Conservation (phyloP, 352 stramenopile species). For the Pythium angustatum region DNA sequence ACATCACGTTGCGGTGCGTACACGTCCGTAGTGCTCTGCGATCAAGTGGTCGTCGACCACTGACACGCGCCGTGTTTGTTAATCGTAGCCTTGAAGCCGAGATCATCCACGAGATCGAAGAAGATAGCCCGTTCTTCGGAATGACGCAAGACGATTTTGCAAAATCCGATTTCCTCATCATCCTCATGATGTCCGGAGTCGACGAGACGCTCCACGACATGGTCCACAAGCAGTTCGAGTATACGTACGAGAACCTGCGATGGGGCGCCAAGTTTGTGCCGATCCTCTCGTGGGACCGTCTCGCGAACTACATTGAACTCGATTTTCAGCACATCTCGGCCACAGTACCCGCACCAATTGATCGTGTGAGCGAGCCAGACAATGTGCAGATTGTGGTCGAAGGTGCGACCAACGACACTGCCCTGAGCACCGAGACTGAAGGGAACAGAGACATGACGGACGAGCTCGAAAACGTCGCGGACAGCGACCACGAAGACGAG, state of each 20-base stretch:
- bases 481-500: background rate
- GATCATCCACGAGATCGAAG: constrained; percentile 48
- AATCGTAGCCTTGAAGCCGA: constrained; percentile 48
- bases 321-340: constrained; percentile 51
- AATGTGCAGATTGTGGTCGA: background rate
- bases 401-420: background rate
- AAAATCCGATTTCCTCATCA: constrained; percentile 49
- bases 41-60: background rate
- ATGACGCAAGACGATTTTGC: constrained; percentile 35
- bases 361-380: background rate
- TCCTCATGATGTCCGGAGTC: constrained; percentile 57
- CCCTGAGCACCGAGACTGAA: constrained; percentile 14
- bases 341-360: constrained; percentile 23
- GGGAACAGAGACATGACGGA: constrained; percentile 13
- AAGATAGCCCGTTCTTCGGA: constrained; percentile 46
- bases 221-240: constrained; percentile 56
- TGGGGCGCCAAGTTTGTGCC: constrained; percentile 47
- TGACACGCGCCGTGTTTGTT: too few species aligned
- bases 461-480: constrained; percentile 11
- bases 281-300: constrained; percentile 42
- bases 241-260: constrained; percentile 38
- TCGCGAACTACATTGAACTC: constrained; percentile 36
- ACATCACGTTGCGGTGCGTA: constrained; percentile 46
- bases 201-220: constrained; percentile 67
- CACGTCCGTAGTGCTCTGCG: too few species aligned